phyloP scores from a whole-genome alignment of 495 filamentous ascomycete species.

The Rusavskia elegans region DNA sequence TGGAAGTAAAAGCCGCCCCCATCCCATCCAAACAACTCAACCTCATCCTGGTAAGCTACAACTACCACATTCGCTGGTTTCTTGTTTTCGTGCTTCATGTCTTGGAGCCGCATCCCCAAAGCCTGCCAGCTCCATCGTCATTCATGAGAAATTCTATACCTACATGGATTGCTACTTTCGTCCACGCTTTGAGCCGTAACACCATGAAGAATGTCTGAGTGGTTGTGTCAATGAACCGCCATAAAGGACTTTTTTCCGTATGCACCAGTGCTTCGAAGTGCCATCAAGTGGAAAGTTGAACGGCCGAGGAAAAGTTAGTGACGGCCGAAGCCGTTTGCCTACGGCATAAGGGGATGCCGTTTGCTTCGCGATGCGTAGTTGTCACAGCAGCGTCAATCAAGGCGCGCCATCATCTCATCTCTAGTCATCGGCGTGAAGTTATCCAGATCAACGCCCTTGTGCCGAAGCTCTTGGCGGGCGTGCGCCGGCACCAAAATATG shows the following conservation, averaged over 20 bases:
- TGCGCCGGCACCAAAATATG: conserved; percentile 73
- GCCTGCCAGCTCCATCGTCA: not conserved
- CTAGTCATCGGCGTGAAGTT: conserved; percentile 81
- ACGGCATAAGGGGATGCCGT: conserved; percentile 12
- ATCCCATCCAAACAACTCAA: not conserved
- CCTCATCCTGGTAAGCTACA: not conserved
- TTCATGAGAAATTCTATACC: not conserved
- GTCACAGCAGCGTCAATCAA: conserved; percentile 54
- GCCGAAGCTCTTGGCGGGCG: conserved; percentile 53
- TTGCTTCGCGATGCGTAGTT: conserved; percentile 24
- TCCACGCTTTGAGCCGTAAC: conserved; percentile 5
- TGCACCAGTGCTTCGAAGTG: not conserved
- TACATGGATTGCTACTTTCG: not conserved
- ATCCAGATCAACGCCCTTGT: conserved; percentile 78
- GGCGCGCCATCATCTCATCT: conserved; percentile 91
- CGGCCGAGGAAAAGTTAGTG: conserved; percentile 10
- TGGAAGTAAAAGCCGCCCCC: not conserved
- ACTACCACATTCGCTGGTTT: not conserved
- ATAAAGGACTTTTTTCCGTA: not conserved
- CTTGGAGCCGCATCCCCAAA: not conserved
- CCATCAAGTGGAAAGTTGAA: not conserved
- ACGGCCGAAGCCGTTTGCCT: conserved; percentile 16
- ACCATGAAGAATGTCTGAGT: not conserved
- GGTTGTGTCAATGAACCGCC: not conserved
- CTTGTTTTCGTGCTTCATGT: not conserved